phyloP scores from a whole-genome alignment of 345 rosid species.

The Carallia pectinifolia region DNA sequence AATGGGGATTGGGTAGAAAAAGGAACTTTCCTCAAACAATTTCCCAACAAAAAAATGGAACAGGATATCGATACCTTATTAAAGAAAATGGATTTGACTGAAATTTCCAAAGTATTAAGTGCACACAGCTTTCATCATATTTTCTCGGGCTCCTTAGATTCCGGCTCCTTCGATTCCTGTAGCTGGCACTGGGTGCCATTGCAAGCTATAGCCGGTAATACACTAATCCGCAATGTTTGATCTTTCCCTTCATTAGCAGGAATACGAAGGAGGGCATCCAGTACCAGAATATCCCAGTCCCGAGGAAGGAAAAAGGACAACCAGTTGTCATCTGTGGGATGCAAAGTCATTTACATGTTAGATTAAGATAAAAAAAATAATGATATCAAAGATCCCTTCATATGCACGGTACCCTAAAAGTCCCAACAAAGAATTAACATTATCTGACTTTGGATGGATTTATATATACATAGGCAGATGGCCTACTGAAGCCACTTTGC shows the following conservation, averaged over 20 bases:
- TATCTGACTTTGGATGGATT: neutral
- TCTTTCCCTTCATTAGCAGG: slow-evolving; percentile 71
- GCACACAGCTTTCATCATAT: slow-evolving; percentile 1
- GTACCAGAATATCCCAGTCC: slow-evolving; percentile 80
- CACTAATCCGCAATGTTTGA: slow-evolving; percentile 55
- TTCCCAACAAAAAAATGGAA: no score
- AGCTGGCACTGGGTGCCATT: slow-evolving; percentile 28
- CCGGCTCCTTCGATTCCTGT: slow-evolving; percentile 1
- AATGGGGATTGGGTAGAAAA: no score
- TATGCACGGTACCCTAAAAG: neutral
- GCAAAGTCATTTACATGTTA: slow-evolving; percentile 7
- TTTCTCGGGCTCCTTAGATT: neutral
- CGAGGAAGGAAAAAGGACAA: slow-evolving; percentile 50
- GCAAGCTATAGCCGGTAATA: slow-evolving; percentile 38
- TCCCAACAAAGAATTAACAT: neutral
- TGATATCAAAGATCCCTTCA: neutral
- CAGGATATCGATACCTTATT: no score
- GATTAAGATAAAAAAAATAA: neutral
- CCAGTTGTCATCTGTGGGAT: slow-evolving; percentile 47
- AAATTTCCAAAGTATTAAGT: no score
- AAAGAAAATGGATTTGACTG: no score
- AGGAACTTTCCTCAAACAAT: no score
- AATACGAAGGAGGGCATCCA: slow-evolving; percentile 85
- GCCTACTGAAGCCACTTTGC: neutral
- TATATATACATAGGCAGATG: neutral